Conservation (phyloP, 257 asterid species). For the Solanum chiquidenum region DNA sequence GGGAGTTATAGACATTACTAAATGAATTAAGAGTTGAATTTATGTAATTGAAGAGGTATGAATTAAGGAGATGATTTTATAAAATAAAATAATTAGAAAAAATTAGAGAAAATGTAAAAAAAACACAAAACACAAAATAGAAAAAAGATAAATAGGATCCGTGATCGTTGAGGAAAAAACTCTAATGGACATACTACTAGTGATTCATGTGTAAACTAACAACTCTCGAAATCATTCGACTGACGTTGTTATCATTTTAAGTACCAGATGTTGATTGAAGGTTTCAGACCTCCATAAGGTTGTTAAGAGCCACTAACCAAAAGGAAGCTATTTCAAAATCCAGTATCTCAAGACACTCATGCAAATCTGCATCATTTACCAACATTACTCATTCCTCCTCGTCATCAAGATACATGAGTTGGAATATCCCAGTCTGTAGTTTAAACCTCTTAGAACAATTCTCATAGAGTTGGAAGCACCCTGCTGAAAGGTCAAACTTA, state of each 20-base stretch:
- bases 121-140: no score
- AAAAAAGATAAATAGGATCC: no score
- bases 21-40: no score
- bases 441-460: conserved; percentile 63
- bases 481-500: conserved; percentile 43
- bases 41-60: no score
- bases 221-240: not conserved
- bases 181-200: not conserved
- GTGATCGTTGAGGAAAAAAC: not conserved
- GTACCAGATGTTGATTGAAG: not conserved
- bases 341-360: conserved; percentile 55
- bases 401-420: conserved; percentile 75
- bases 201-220: not conserved
- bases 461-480: conserved; percentile 48
- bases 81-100: no score
- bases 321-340: conserved; percentile 48
- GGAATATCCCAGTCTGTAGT: conserved; percentile 51
- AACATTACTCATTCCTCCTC: conserved; percentile 90
- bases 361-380: conserved; percentile 67
- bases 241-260: not conserved
- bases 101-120: no score
- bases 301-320: conserved; percentile 27
- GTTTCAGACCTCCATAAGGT: not conserved
- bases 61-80: no score
- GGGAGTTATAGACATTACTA: no score